phyloP scores from a whole-genome alignment of 371 early-diverging fungal species.

The Syncephalastrum sp. region DNA sequence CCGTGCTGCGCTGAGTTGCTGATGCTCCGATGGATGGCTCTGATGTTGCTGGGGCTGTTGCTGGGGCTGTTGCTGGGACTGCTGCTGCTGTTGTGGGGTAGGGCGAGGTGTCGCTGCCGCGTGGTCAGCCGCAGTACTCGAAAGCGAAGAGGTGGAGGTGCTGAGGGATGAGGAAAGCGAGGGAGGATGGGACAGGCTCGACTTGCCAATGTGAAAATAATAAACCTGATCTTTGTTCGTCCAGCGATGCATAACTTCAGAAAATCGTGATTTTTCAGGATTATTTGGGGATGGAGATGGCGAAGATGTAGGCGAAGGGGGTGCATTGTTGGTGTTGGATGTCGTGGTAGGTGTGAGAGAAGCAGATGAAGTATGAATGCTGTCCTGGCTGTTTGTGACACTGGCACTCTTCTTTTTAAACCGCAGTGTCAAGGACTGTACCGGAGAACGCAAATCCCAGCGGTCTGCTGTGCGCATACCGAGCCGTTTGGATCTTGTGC shows the following conservation, averaged over 20 bases:
- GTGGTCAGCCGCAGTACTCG: constrained; percentile 10
- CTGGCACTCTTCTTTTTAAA: constrained; percentile 12
- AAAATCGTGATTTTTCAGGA: constrained; percentile 8
- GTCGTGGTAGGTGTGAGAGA: neutral
- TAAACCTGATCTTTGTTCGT: constrained; percentile 33
- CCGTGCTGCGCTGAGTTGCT: neutral
- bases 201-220: constrained; percentile 25
- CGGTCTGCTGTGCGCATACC: constrained; percentile 36
- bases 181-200: constrained; percentile 20
- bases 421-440: constrained; percentile 10
- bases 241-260: constrained; percentile 33
- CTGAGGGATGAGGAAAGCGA: constrained; percentile 29
- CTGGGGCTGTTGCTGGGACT: neutral
- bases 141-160: constrained; percentile 22
- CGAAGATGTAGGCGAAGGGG: too few species aligned
- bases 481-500: constrained; percentile 26
- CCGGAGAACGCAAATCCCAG: constrained; percentile 29
- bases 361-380: too few species aligned
- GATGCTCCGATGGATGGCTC: constrained; percentile 4
- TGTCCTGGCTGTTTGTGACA: constrained; percentile 5
- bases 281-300: neutral
- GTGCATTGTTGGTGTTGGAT: constrained; percentile 3
- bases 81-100: neutral
- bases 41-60: constrained; percentile 1
- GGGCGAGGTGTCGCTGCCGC: neutral